phyloP scores from a whole-genome alignment of 495 filamentous ascomycete genomes.

The Thermothielavioides terrestris region DNA sequence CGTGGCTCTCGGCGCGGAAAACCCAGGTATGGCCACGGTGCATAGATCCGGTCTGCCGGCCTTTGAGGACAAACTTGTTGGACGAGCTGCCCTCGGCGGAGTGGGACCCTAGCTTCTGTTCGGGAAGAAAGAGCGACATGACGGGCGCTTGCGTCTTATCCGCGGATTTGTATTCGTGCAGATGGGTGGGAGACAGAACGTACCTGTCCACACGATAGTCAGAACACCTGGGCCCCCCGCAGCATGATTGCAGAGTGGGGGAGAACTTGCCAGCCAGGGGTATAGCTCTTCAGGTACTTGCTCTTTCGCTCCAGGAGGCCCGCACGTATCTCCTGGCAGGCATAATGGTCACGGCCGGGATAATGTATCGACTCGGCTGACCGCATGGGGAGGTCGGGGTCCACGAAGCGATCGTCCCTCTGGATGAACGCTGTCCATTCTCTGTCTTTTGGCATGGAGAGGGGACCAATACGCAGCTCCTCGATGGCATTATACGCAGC shows the following conservation, averaged over 20 bases:
- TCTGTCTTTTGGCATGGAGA: slow-evolving; percentile 80
- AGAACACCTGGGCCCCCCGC: too few relatives aligned
- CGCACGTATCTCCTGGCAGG: slow-evolving; percentile 75
- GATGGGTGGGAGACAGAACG: slow-evolving; percentile 88
- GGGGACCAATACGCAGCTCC: slow-evolving; percentile 71
- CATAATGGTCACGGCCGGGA: slow-evolving; percentile 83
- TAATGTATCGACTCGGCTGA: slow-evolving; percentile 79
- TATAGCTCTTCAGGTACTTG: slow-evolving; percentile 98
- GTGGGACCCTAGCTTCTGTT: slow-evolving; percentile 90
- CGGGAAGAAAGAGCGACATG: slow-evolving; percentile 91
- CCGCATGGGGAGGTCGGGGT: slow-evolving; percentile 71
- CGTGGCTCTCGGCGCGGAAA: slow-evolving; percentile 88
- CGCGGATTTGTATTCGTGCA: slow-evolving; percentile 96
- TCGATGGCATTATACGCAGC: slow-evolving; percentile 69
- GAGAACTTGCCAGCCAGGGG: slow-evolving; percentile 75
- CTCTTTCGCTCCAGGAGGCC: slow-evolving; percentile 94
- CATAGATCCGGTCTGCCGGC: slow-evolving; percentile 84
- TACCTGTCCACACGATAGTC: slow-evolving; percentile 62
- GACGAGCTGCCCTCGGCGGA: slow-evolving; percentile 76
- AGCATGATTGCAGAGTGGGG: background rate
- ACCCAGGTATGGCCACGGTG: slow-evolving; percentile 97
- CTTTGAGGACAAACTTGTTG: slow-evolving; percentile 98
- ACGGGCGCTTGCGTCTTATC: slow-evolving; percentile 59
- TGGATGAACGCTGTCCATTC: slow-evolving; percentile 85
- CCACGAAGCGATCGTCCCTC: slow-evolving; percentile 77